A percentile compares a stretch with the other conserved stretches of the same genome.
Conservation (phyloP, 1,139 yeast genomes). For the Diutina pseudorugosa region DNA sequence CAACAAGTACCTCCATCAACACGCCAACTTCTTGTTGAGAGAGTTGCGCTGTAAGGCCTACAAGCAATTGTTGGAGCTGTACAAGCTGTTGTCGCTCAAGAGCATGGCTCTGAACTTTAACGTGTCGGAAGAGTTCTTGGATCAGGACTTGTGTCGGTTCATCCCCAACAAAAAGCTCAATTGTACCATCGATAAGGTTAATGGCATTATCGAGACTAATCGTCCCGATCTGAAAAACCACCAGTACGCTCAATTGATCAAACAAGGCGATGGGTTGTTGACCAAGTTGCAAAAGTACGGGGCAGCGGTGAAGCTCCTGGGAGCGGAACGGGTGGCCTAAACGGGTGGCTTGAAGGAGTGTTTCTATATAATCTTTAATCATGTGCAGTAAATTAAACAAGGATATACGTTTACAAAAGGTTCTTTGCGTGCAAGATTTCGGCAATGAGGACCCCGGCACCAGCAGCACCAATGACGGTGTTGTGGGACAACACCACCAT, state of each 20-base stretch:
- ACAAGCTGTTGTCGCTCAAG: conserved; percentile 77
- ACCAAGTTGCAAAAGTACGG: conserved; percentile 95
- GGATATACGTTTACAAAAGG: conserved; percentile 33
- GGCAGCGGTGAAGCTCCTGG: conserved; percentile 53
- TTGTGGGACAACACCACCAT: conserved; percentile 95
- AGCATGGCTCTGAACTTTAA: conserved; percentile 95
- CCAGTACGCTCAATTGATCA: conserved; percentile 79
- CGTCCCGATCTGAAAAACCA: conserved; percentile 93
- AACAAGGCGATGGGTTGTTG: conserved; percentile 85
- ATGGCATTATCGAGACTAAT: conserved; percentile 91
- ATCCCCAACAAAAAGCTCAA: conserved; percentile 89
- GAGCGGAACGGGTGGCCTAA: conserved; percentile 1
- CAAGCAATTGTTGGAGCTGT: conserved; percentile 86
- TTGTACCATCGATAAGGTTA: conserved; percentile 91
- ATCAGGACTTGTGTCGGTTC: conserved; percentile 73
- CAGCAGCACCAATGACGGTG: conserved; percentile 98
- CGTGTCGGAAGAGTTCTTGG: conserved; percentile 72
- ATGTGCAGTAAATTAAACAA: neutral
- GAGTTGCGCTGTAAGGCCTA: conserved; percentile 95
- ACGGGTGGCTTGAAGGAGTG: no score
- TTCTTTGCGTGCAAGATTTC: conserved; percentile 75
- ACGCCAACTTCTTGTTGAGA: conserved; percentile 73
- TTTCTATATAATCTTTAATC: neutral
- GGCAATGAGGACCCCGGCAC: conserved; percentile 95
- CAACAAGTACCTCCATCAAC: conserved; percentile 67